phyloP scores from a whole-genome alignment of 345 rosid species.

The Bruguiera sexangula region DNA sequence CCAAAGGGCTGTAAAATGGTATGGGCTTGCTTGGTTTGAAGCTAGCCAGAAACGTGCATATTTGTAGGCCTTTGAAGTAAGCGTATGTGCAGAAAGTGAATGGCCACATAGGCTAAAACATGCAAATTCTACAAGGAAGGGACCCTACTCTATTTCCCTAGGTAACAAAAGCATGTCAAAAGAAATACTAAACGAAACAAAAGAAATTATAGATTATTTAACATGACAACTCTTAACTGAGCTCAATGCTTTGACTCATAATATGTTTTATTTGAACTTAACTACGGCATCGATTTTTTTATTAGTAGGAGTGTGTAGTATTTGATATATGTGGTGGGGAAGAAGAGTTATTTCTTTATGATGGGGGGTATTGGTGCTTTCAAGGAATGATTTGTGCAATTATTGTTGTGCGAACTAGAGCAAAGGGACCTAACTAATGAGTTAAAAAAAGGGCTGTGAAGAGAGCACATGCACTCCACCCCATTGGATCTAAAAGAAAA shows the following conservation, averaged over 20 bases:
- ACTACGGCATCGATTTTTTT: constrained; percentile 4
- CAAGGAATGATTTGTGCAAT: constrained; percentile 38
- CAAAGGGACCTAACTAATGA: constrained; percentile 26
- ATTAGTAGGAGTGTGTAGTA: not conserved
- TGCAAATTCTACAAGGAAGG: constrained; percentile 27
- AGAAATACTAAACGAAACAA: constrained; percentile 3
- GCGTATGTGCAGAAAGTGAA: constrained; percentile 24
- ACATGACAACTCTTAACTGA: constrained; percentile 6
- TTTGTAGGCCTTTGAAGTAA: constrained; percentile 7
- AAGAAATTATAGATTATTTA: not conserved
- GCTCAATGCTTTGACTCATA: constrained; percentile 6
- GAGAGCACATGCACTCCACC: constrained; percentile 52
- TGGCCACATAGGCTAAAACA: constrained; percentile 33
- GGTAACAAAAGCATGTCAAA: constrained; percentile 18
- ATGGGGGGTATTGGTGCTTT: constrained; percentile 11
- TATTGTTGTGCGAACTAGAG: constrained; percentile 17
- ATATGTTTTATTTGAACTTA: constrained; percentile 5
- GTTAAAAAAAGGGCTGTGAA: constrained; percentile 15
- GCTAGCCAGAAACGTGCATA: constrained; percentile 8
- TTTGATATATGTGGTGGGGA: not conserved
- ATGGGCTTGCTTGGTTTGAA: constrained; percentile 17
- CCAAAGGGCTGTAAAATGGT: constrained; percentile 8
- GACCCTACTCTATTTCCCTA: constrained; percentile 14
- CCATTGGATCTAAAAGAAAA: constrained; percentile 35
- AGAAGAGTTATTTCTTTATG: constrained; percentile 11